Conservation (phyloP, 1,284 basidiomycete genomes). For the Ustilago lituana region DNA sequence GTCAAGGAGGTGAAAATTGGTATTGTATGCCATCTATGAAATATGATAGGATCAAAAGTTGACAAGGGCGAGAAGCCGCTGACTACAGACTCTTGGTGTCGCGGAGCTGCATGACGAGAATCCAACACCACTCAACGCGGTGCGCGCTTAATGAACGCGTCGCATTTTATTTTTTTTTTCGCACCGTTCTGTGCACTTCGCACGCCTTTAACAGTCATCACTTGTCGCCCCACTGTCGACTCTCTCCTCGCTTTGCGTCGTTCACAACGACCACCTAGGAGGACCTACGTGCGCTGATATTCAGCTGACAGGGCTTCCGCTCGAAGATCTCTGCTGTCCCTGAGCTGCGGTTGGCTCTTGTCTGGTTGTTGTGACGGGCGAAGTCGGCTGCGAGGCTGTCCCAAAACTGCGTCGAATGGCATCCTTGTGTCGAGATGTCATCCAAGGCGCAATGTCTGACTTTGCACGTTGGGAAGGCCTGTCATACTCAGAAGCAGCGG, state of each 20-base stretch:
- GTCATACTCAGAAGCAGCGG: background rate
- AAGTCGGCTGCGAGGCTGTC: background rate
- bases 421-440: conserved; percentile 21
- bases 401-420: conserved; percentile 29
- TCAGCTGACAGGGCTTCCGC: too few relatives aligned
- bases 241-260: too few relatives aligned
- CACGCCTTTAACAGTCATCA: background rate
- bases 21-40: too few relatives aligned
- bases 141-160: conserved; percentile 30
- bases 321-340: too few relatives aligned
- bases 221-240: too few relatives aligned
- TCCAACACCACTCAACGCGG: conserved; percentile 49
- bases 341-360: background rate
- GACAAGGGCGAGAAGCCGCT: background rate
- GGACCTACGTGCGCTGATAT: too few relatives aligned
- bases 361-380: background rate
- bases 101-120: conserved; percentile 21
- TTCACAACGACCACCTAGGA: too few relatives aligned
- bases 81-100: background rate
- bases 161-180: background rate
- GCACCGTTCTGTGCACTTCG: background rate
- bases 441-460: conserved; percentile 28
- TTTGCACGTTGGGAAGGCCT: conserved; percentile 5
- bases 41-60: background rate
- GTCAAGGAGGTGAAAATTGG: too few relatives aligned